Base-by-base conservation (phyloP, 2,329 filamentous ascomycete genomes). In the Teratosphaeria destructans region DNA sequence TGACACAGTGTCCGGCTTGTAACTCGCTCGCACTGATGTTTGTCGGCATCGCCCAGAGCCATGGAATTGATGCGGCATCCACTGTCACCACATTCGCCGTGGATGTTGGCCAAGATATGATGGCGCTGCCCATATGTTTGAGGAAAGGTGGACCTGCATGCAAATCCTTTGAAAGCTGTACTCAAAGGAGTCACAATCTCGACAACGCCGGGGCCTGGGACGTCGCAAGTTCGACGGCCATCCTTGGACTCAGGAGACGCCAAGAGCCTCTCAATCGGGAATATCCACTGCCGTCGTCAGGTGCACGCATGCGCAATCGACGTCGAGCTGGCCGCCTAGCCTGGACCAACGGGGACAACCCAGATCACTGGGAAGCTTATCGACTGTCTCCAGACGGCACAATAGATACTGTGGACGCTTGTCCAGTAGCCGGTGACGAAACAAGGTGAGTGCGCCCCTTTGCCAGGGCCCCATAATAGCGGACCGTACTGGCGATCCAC, bases 141-240 rank as follows among this genome's bases (percentile, higher is more conserved):
- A 68, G 80, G 86, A 57, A 68, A 32, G 72, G 68, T 8, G 68
- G 66, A 60, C 62, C 52, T 54, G 66, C 61, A 52, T 64, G 63
- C 52, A 67, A 68, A 34, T 68, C 70, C 1, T 69, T 76, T 12
- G 67, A 71, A 26, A 60, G 68, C 26, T 79, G 81, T 1, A 78
- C 75, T 16, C 79, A 84, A 64, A 72, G 77, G 2, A 79, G 75
- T 47, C 79, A 81, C 54, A 78, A 75, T 8, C 77, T 90, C 7
- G 72, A 78, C n/a, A 81, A 85, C 43, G 85, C 85, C 0, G 87
- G 87, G 0, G 70, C 75, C 0, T 90, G 87, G 87, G 82, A 85
- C 61, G 76, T 82, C 1, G 76, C 88, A 6, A 77, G 79, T 0
- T 80, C 80, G 35, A 83, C 85, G 0, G 82, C 81, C 58, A 75